Percentiles rank a stretch among this genome's conserved stretches.
phyloP scores from a whole-genome alignment of 768 basidiomycete genomes.

The Russula sp. region DNA sequence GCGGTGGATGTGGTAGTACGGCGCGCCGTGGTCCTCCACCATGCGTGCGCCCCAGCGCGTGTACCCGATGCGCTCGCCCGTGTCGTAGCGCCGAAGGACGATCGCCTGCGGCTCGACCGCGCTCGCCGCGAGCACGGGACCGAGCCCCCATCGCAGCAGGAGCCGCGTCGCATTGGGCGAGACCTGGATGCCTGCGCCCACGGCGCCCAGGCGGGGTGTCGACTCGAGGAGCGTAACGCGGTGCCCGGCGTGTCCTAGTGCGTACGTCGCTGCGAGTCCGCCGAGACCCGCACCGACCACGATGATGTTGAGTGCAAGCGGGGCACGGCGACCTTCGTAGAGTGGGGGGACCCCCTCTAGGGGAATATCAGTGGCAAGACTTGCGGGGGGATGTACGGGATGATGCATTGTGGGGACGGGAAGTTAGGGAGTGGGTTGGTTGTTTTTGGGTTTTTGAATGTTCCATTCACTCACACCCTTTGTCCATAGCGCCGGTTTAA shows the following conservation, averaged over 20 bases:
- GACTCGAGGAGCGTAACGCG: constrained; percentile 36
- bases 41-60: constrained; percentile 33
- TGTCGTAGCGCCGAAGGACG: constrained; percentile 35
- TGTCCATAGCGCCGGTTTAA: too few relatives aligned
- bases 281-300: constrained; percentile 40
- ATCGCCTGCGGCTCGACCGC: constrained; percentile 36
- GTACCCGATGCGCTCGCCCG: constrained; percentile 36
- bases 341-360: constrained; percentile 24
- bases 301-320: constrained; percentile 34
- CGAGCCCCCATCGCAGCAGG: constrained; percentile 37
- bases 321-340: constrained; percentile 31
- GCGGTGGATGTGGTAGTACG: constrained; percentile 40
- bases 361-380: background rate
- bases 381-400: background rate
- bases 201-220: constrained; percentile 35
- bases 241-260: constrained; percentile 38
- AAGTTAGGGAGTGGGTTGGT: too few relatives aligned
- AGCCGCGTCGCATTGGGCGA: constrained; percentile 37
- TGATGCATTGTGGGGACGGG: background rate
- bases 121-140: constrained; percentile 27
- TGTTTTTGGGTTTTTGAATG: too few relatives aligned
- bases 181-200: constrained; percentile 41
- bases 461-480: too few relatives aligned
- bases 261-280: constrained; percentile 37
- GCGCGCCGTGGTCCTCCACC: constrained; percentile 32